Percentiles rank a stretch among this genome's conserved stretches.
Conservation (phyloP, 129 eudicot species). For the Pittosporum tobira region DNA sequence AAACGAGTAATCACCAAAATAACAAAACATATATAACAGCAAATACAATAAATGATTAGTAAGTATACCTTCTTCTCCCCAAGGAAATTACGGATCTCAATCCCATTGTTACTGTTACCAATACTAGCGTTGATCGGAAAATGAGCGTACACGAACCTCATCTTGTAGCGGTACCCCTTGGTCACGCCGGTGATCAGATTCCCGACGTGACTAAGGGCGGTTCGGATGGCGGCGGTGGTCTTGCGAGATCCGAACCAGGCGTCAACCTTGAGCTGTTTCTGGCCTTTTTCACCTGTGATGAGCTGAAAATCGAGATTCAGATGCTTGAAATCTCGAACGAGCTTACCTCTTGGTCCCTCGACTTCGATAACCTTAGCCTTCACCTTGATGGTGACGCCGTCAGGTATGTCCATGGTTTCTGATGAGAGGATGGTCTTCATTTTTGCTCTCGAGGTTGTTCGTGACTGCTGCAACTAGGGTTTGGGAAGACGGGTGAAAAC, state of each 20-base stretch:
- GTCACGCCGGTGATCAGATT: constrained; percentile 57
- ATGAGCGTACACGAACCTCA: constrained; percentile 70
- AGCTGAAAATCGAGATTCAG: constrained; percentile 60
- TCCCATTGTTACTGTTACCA: constrained; percentile 18
- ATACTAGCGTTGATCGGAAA: constrained; percentile 65
- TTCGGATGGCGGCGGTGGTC: constrained; percentile 55
- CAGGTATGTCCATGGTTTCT: constrained; percentile 53
- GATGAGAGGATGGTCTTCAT: constrained; percentile 58
- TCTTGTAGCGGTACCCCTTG: constrained; percentile 57
- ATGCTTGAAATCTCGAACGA: constrained; percentile 60
- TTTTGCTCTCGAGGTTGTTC: constrained; percentile 5
- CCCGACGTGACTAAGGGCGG: constrained; percentile 48
- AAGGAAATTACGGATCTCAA: constrained; percentile 63
- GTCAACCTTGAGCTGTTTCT: constrained; percentile 49
- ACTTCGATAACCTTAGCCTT: constrained; percentile 55
- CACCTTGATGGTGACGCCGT: constrained; percentile 37
- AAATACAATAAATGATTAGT: background rate
- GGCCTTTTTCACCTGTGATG: constrained; percentile 40
- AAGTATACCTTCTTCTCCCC: constrained; percentile 63
- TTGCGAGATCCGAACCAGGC: constrained; percentile 62
- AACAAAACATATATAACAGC: no score
- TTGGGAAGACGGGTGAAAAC: background rate
- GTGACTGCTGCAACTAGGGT: background rate
- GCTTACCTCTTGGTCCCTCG: constrained; percentile 48
- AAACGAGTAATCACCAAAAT: background rate